Percentiles rank a stretch among this genome's conserved stretches.
Evolutionary conservation across 2,329 filamentous ascomycete genomes (phyloP).

Genomic region (Talaromyces sp.): DNA sequence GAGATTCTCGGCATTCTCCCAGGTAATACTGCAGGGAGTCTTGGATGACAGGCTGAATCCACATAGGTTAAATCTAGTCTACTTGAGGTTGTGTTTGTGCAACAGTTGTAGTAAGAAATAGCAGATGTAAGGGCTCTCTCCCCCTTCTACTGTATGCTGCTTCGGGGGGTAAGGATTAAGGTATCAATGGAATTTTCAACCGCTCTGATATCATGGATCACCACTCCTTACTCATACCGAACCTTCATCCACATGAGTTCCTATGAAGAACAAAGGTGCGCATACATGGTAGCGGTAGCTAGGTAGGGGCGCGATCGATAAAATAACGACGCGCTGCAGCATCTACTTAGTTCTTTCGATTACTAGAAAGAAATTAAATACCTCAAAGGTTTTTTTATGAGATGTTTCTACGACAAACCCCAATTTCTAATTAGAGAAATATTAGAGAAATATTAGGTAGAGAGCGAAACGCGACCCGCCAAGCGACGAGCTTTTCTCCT

Average conservation of each 20-base stretch:
- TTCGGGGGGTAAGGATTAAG: background rate
- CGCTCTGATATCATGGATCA: conserved; percentile 11
- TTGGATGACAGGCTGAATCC: conserved; percentile 1
- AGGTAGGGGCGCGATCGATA: background rate
- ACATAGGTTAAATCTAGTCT: conserved; percentile 10
- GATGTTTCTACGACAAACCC: no score
- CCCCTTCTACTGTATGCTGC: background rate
- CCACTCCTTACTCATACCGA: conserved; percentile 14
- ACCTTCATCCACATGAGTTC: no score
- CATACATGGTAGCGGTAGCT: background rate
- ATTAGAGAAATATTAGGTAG: no score
- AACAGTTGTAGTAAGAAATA: background rate
- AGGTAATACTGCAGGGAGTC: conserved; percentile 7
- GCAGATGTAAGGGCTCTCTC: conserved; percentile 8
- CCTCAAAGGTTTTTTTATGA: no score
- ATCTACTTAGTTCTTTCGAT: no score
- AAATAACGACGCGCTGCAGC: no score
- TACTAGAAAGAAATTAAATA: no score
- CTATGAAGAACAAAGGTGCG: background rate
- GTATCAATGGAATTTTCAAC: background rate
- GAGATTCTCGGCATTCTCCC: background rate
- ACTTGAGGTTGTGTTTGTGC: background rate
- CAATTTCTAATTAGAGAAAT: no score
- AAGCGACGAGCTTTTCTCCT: background rate
- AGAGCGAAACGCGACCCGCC: no score